Evolutionary conservation across 176 grass and related monocot species (phyloP).

Genomic region (Aechmea fasciata): DNA sequence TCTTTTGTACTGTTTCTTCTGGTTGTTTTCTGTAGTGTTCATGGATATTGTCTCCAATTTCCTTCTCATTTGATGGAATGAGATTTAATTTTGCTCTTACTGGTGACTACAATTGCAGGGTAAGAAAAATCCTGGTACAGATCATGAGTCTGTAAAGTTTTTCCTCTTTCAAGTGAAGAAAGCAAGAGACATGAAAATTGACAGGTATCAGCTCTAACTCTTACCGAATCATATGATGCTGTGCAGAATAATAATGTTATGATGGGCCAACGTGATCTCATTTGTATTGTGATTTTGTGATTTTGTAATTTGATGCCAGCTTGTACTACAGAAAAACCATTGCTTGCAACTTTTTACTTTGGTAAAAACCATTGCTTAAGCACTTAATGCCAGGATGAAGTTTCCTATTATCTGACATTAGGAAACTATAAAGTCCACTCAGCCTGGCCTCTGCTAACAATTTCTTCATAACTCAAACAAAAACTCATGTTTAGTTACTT

Average conservation of each 20-base stretch:
- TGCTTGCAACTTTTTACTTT: not conserved
- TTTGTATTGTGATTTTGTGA: not conserved
- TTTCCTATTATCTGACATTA: not conserved
- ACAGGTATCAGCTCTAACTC: conserved; percentile 41
- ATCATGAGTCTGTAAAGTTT: conserved; percentile 44
- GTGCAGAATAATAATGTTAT: not conserved
- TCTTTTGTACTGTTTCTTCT: not conserved
- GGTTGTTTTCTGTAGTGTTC: not conserved
- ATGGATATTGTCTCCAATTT: not conserved
- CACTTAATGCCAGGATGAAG: not conserved
- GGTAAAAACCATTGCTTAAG: not conserved
- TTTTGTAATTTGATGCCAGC: not conserved
- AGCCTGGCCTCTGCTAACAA: too few relatives aligned
- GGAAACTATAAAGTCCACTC: too few relatives aligned
- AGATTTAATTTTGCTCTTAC: not conserved
- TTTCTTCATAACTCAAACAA: not conserved
- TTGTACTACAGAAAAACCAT: not conserved
- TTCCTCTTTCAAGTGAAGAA: conserved; percentile 67
- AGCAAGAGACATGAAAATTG: conserved; percentile 71
- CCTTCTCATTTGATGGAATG: not conserved
- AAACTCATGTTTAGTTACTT: conserved; percentile 1
- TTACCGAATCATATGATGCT: not conserved
- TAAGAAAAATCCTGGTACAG: conserved; percentile 84
- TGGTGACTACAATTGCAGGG: conserved; percentile 41
- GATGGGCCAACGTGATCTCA: not conserved